Conservation (phyloP, 495 filamentous ascomycete species). For the Daldinia bambusicola region DNA sequence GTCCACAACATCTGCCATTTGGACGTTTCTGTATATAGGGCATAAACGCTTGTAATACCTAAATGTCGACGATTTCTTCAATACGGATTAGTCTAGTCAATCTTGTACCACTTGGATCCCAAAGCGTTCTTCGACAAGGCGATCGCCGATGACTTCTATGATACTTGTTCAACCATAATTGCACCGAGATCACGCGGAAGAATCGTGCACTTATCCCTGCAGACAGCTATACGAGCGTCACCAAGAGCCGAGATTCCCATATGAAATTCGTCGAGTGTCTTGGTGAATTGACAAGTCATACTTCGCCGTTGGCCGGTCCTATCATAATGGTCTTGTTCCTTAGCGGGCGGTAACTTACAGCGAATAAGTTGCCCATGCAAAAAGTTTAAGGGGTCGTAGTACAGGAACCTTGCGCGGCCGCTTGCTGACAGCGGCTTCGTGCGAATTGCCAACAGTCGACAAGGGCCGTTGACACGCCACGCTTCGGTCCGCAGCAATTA, state of each 20-base stretch:
- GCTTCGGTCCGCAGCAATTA: slow-evolving; percentile 12
- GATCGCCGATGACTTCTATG: slow-evolving; percentile 10
- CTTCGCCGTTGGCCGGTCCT: slow-evolving; percentile 17
- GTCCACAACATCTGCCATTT: slow-evolving; percentile 1
- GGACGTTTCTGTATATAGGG: slow-evolving; percentile 30
- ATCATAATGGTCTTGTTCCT: slow-evolving; percentile 6
- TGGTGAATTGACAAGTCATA: slow-evolving; percentile 20
- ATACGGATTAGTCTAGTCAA: slow-evolving; percentile 7
- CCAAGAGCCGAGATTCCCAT: slow-evolving; percentile 22
- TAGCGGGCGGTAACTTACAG: slow-evolving; percentile 29
- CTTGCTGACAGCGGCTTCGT: slow-evolving; percentile 24
- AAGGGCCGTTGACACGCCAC: slow-evolving; percentile 12
- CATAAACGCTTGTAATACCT: slow-evolving; percentile 28
- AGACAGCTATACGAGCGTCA: slow-evolving; percentile 5
- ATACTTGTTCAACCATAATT: slow-evolving; percentile 23
- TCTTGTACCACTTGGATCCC: neutral
- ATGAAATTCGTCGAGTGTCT: neutral
- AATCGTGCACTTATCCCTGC: slow-evolving; percentile 17
- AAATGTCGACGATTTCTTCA: slow-evolving; percentile 11
- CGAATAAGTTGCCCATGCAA: slow-evolving; percentile 1
- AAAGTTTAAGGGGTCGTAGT: slow-evolving; percentile 13
- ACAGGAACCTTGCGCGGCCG: slow-evolving; percentile 26
- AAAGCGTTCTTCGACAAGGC: slow-evolving; percentile 3
- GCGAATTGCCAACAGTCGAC: slow-evolving; percentile 18
- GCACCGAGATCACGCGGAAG: slow-evolving; percentile 31